Base-by-base conservation (phyloP, 345 rosid genomes). In the Pistacia integerrima region DNA sequence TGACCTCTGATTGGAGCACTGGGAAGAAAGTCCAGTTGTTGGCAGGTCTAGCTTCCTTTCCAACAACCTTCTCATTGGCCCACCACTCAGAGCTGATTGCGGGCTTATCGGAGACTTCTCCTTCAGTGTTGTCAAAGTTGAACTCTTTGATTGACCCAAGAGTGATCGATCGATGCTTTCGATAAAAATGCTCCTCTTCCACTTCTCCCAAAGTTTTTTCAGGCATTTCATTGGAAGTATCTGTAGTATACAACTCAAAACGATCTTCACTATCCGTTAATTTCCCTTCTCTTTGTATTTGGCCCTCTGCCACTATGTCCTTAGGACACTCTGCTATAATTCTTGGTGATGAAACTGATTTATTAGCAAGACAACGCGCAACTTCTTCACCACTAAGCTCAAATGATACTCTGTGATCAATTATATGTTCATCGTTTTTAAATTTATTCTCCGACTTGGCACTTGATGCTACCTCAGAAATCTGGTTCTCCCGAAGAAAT, bases 321-420 rank as follows among this genome's bases (percentile, higher is more conserved):
- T 76, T 85, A 0, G 82, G 78, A 70, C 66, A 79, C 70, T 82
- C 87, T 59, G 79, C 28, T 41, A 80, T 57, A 63, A 80, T 80
- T 80, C 91, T 86, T 22, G 66, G 49, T 9, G 85, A 74, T n/a
- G 78, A 49, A 56, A 64, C 72, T 12, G 91, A 81, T 76, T 87
- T 91, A 68, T 70, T 93, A 17, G 90, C 92, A 63, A 94, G 89
- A 86, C 97, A 91, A 59, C 92, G 94, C 0, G 97, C 98, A 67
- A 94, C 97, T 69, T 94, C 98, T 84, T 94, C 98, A 8, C 98
- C 97, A 38, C 94, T 93, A 79, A 94, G 78, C 88, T 94, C 98
- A 64, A 94, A 94, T 1, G 97, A 94, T 58, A 94, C 97, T 82
- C 98, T 88, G 77, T 93, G 97, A 70, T 86, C 83, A 62, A 84